phyloP scores from a whole-genome alignment of 2,329 filamentous ascomycete genomes.

The Trichoderma aggressivum region DNA sequence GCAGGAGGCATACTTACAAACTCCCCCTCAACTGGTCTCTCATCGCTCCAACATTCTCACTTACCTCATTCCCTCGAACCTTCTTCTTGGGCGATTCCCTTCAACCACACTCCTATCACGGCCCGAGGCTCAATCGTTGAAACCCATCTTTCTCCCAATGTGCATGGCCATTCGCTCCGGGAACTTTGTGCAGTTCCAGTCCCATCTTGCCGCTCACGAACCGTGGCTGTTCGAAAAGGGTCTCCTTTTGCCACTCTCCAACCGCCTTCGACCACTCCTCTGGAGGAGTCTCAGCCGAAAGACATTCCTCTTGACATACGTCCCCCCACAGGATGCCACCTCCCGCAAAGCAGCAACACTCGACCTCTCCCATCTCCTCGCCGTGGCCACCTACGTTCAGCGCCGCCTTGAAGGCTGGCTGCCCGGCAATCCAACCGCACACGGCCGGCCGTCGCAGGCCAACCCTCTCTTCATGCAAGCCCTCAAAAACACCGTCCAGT shows the following conservation, averaged over 20 bases:
- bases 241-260: constrained; percentile 70
- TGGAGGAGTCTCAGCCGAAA: constrained; percentile 80
- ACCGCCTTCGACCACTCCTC: constrained; percentile 74
- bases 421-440: constrained; percentile 35
- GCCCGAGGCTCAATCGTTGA: constrained; percentile 58
- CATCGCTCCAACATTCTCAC: constrained; percentile 79
- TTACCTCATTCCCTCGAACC: constrained; percentile 77
- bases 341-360: constrained; percentile 69
- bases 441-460: constrained; percentile 41
- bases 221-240: constrained; percentile 74
- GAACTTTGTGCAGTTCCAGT: constrained; percentile 70
- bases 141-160: constrained; percentile 68
- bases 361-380: constrained; percentile 65
- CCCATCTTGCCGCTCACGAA: constrained; percentile 61
- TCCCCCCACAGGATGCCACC: constrained; percentile 55
- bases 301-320: constrained; percentile 74
- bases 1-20: constrained; percentile 75
- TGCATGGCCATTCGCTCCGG: constrained; percentile 68
- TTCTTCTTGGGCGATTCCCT: constrained; percentile 82
- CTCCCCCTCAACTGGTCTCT: constrained; percentile 55
- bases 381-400: constrained; percentile 63
- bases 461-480: constrained; percentile 52
- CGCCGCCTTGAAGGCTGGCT: constrained; percentile 58
- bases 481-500: constrained; percentile 43
- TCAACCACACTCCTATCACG: constrained; percentile 61